Conservation (phyloP, 2,329 filamentous ascomycete species). For the Chaetomiaceae sp. region DNA sequence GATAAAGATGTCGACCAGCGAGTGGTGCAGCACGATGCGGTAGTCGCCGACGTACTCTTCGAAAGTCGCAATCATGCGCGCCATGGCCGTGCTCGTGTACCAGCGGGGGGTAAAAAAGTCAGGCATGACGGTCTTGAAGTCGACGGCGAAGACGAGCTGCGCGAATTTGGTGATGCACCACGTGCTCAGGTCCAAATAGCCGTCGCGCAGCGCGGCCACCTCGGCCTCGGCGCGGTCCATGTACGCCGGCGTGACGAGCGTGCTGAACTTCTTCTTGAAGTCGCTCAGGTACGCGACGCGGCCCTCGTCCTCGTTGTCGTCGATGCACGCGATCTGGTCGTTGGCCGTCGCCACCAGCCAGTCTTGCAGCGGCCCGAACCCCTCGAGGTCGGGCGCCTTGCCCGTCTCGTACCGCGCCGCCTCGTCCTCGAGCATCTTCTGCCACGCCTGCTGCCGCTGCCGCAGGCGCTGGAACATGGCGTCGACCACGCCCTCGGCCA, state of each 20-base stretch:
- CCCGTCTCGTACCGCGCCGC: slow-evolving; percentile 64
- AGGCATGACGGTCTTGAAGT: slow-evolving; percentile 77
- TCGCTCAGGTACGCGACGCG: slow-evolving; percentile 77
- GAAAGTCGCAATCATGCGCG: slow-evolving; percentile 89
- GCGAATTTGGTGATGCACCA: slow-evolving; percentile 89
- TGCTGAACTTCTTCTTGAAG: slow-evolving; percentile 79
- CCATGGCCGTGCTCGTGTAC: slow-evolving; percentile 84
- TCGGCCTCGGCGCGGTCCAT: slow-evolving; percentile 70
- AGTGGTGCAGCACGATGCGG: slow-evolving; percentile 75
- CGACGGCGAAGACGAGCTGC: slow-evolving; percentile 80
- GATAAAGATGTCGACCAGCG: slow-evolving; percentile 83
- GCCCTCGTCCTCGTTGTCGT: slow-evolving; percentile 76
- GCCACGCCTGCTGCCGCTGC: slow-evolving; percentile 77
- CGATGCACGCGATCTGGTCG: slow-evolving; percentile 97
- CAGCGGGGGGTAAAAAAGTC: slow-evolving; percentile 89
- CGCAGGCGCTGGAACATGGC: slow-evolving; percentile 90
- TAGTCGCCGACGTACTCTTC: slow-evolving; percentile 94
- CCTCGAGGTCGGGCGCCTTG: slow-evolving; percentile 53
- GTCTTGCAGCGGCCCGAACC: slow-evolving; percentile 79
- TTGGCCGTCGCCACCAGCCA: slow-evolving; percentile 97
- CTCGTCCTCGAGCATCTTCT: slow-evolving; percentile 84
- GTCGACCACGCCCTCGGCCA: slow-evolving; percentile 91
- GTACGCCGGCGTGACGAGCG: slow-evolving; percentile 76
- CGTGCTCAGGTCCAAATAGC: slow-evolving; percentile 91
- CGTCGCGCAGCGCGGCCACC: slow-evolving; percentile 72